Evolutionary conservation across 192 early-diverging fungal genomes (phyloP), one percentile per base, ranked within the genome.

Genomic region (Podila epigama): DNA sequence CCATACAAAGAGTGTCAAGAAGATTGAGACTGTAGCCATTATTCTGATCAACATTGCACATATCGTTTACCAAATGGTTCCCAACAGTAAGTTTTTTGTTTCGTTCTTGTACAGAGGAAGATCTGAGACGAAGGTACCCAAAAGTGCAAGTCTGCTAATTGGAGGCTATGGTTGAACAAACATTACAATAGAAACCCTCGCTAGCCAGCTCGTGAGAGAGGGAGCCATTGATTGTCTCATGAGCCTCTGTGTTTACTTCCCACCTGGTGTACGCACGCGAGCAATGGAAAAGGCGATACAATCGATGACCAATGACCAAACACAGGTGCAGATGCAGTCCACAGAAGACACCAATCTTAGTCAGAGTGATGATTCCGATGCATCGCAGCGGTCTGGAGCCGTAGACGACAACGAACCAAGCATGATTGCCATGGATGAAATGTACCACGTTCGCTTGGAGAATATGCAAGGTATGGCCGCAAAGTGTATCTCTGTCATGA

Each of bases 401-500:
- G 64, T 51, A 9, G 35, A 60, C 2, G 42, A 59, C 7, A 63
- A 67, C 16, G 71, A 77, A 22, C 42, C 22, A 12, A 35, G 52
- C 41, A 18, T 67, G 36, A 15, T 75, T 5, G 54, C 72, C 10
- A 77, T 77, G 64, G 73, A 81, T 27, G 79, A 81, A 31, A 57
- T 59, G 22, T 68, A 68, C 51, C 79, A 72, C n/a, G 61, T 54
- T 10, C 60, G 63, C n/a, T 40, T 77, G 34, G 67, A 79, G 25
- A 63, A 69, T 27, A 79, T 84, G 52, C 81, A 79, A 40, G 75
- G 69, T 22, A 41, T 84, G 8, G 83, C 83, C 13, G 81, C 81
- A 1, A 82, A 81, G 44, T 66, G 79, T 12, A 81, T 86, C 25
- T 79, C 85, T 2, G 68, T 70, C 13, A 40, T 86, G 27, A 66